These are phyloP conservation scores for Pyrenophora teres DNA, from an alignment of 2,329 filamentous ascomycete genomes.

Conservation along the genomic window DNA sequence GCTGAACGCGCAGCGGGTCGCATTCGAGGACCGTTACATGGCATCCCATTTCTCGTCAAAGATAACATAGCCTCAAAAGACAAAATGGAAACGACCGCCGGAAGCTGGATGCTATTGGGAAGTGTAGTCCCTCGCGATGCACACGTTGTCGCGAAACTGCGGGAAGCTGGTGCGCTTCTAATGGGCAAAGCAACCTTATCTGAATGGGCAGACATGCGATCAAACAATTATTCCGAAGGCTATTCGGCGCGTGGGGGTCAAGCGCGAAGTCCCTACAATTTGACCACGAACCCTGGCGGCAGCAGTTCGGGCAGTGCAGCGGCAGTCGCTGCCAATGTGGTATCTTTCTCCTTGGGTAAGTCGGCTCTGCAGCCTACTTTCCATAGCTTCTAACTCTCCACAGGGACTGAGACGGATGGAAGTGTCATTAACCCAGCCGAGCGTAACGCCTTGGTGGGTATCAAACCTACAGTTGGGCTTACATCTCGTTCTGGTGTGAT, in stretches of 20 bases:
- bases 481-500: slow-evolving; percentile 65
- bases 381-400: neutral
- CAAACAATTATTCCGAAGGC: slow-evolving; percentile 42
- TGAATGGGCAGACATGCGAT: slow-evolving; percentile 66
- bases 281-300: slow-evolving; percentile 69
- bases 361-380: neutral
- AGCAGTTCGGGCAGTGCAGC: slow-evolving; percentile 69
- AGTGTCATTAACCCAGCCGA: slow-evolving; percentile 71
- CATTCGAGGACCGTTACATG: slow-evolving; percentile 70
- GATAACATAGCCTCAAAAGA: slow-evolving; percentile 65
- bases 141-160: slow-evolving; percentile 63
- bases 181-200: slow-evolving; percentile 70
- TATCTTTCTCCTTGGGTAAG: slow-evolving; percentile 66
- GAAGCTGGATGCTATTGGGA: slow-evolving; percentile 69
- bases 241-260: slow-evolving; percentile 42
- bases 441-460: slow-evolving; percentile 70
- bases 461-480: slow-evolving; percentile 76
- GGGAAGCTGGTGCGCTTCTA: slow-evolving; percentile 69
- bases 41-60: slow-evolving; percentile 76
- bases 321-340: slow-evolving; percentile 66
- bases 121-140: slow-evolving; percentile 71
- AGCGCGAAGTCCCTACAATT: slow-evolving; percentile 62
- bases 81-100: slow-evolving; percentile 74
- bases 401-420: slow-evolving; percentile 70
- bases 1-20: slow-evolving; percentile 61